A percentile compares a stretch with the other conserved stretches of the same genome.
Conservation (phyloP, 352 stramenopile species). For the Peronospora tabacina region DNA sequence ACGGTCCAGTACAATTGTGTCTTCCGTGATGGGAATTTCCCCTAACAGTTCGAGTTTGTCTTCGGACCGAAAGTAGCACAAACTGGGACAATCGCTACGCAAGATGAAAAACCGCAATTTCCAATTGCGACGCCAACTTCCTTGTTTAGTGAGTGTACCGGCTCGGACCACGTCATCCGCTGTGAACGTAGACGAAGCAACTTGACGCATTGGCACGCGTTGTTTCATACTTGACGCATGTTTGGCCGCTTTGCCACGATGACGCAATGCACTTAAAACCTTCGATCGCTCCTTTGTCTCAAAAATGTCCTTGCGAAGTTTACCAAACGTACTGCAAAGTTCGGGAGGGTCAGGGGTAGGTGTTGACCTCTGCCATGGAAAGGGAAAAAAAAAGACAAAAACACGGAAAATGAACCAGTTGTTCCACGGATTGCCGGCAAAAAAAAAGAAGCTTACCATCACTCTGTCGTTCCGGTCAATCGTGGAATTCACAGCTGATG, state of each 20-base stretch:
- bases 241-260: conserved; percentile 41
- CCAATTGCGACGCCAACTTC: conserved; percentile 82
- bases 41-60: conserved; percentile 75
- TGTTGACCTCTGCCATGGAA: conserved; percentile 7
- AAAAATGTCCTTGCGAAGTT: conserved; percentile 68
- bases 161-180: conserved; percentile 57
- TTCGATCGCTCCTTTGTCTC: conserved; percentile 73
- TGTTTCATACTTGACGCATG: conserved; percentile 16
- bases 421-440: conserved; percentile 8
- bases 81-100: conserved; percentile 56
- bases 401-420: conserved; percentile 1
- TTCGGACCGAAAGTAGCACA: conserved; percentile 81
- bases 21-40: conserved; percentile 53
- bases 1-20: conserved; percentile 72
- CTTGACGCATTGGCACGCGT: conserved; percentile 2
- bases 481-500: conserved; percentile 15
- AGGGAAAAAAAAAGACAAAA: background rate
- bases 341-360: conserved; percentile 13
- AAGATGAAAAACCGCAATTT: conserved; percentile 81
- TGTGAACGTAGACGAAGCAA: conserved; percentile 49
- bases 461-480: conserved; percentile 17
- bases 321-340: conserved; percentile 52
- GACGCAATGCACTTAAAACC: conserved; percentile 66
- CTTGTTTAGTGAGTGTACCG: conserved; percentile 65
- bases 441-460: conserved; percentile 8